A percentile compares a stretch with the other conserved stretches of the same genome.
Conservation (phyloP, 1,284 basidiomycete genomes). For the Ustilago nuda region DNA sequence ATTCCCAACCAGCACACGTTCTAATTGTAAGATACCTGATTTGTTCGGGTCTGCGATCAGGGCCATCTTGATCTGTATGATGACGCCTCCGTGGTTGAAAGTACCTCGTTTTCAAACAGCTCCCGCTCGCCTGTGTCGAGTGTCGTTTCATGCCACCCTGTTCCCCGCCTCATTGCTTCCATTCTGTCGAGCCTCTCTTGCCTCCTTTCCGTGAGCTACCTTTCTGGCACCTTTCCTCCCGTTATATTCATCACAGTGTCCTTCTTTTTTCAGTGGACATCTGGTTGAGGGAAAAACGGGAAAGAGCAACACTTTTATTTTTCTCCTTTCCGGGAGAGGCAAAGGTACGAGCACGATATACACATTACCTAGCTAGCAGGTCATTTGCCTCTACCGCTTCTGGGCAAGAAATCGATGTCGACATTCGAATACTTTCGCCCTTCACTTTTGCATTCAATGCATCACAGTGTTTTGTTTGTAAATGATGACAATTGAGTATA, state of each 20-base stretch:
- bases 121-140: constrained; percentile 35
- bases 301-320: constrained; percentile 27
- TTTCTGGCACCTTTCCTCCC: constrained; percentile 33
- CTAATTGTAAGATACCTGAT: constrained; percentile 45
- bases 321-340: background rate
- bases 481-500: background rate
- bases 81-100: background rate
- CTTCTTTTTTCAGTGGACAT: constrained; percentile 49
- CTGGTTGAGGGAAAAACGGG: constrained; percentile 61
- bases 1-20: background rate
- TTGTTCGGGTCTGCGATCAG: background rate
- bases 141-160: background rate
- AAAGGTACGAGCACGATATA: constrained; percentile 30
- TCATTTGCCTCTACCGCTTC: constrained; percentile 49
- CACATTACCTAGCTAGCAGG: constrained; percentile 52
- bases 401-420: constrained; percentile 48
- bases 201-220: constrained; percentile 2
- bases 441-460: background rate
- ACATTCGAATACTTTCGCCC: constrained; percentile 14
- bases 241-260: constrained; percentile 60
- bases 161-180: background rate
- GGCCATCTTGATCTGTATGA: background rate
- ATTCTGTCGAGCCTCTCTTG: background rate
- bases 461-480: background rate
- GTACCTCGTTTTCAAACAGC: background rate